phyloP scores from a whole-genome alignment of 1,139 yeast genomes.

The Casaregolazyma lundiana region DNA sequence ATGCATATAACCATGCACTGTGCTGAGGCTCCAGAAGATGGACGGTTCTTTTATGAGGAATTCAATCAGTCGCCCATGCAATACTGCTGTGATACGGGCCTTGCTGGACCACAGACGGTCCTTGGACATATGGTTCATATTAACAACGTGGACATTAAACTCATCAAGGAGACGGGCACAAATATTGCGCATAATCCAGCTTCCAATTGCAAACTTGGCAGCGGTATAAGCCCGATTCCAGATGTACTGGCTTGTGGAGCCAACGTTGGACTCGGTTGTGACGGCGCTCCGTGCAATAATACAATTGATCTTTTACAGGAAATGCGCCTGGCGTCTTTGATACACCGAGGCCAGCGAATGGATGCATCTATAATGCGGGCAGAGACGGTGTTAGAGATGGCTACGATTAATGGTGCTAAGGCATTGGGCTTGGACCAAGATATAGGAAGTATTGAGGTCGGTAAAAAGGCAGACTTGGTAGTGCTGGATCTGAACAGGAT shows the following conservation, averaged over 20 bases:
- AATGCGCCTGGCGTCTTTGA: slow-evolving; percentile 13
- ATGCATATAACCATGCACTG: slow-evolving; percentile 16
- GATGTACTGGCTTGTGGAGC: slow-evolving; percentile 11
- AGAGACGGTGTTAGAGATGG: slow-evolving; percentile 12
- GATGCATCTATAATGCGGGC: slow-evolving; percentile 12
- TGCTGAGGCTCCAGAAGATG: slow-evolving; percentile 14
- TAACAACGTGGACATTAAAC: slow-evolving; percentile 11
- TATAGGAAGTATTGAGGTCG: slow-evolving; percentile 13
- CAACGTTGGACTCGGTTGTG: slow-evolving; percentile 14
- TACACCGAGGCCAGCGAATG: slow-evolving; percentile 10
- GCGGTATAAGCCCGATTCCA: slow-evolving; percentile 13
- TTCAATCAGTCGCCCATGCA: slow-evolving; percentile 13
- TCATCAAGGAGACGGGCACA: slow-evolving; percentile 12
- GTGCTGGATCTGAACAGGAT: slow-evolving; percentile 14
- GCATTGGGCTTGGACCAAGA: slow-evolving; percentile 13
- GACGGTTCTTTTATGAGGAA: slow-evolving; percentile 10
- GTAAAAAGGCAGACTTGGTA: slow-evolving; percentile 15
- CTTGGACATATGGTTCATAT: slow-evolving; percentile 15
- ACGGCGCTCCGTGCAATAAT: slow-evolving; percentile 15
- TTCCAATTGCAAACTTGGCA: slow-evolving; percentile 14
- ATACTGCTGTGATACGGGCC: slow-evolving; percentile 12
- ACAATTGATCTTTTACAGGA: slow-evolving; percentile 14
- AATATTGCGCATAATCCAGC: slow-evolving; percentile 14
- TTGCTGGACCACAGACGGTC: slow-evolving; percentile 14
- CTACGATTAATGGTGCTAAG: slow-evolving; percentile 13